Base-by-base conservation (phyloP, 768 basidiomycete genomes). In the Suillus americanus region DNA sequence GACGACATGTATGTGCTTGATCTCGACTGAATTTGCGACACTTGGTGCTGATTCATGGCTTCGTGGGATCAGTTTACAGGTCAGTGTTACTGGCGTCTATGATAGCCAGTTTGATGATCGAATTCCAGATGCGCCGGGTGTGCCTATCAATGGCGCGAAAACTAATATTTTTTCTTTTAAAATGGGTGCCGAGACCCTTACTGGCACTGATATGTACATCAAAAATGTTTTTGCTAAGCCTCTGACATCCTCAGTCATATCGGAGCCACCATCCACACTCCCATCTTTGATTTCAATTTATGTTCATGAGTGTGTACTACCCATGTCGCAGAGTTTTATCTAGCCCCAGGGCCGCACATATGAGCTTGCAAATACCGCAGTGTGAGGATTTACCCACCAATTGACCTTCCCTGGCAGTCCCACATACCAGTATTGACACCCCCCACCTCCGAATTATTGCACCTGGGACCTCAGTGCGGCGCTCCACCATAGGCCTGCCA, bases 61-160 rank as follows among this genome's bases (percentile, higher is more conserved):
- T 59, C 25, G 6, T 40, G 23, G 23, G 40, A 59, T 28, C 41
- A 59, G 57, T 59, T 41, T 59, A 59, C 35, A 37, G 63, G 45
- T 25, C 20, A 30, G 45, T 33, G 12, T 23, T 61, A 25, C 28
- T 35, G 4, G 2, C 10, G 1, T 3, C 37, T 23, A 37, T 38
- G 14, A 59, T 13, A 6, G 20, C 38, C 33, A 41, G 64, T 57
- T 63, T 63, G 51, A 64, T 62, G 3, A 62, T 23, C 20, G 59
- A 43, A 35, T 43, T 67, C 20, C 66, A 90, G 89, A 35, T 90
- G 89, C 67, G 83, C 85, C 16, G 74, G 79, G 8, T 91, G 89
- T 68, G 83, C 83, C 1, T 82, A 89, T 67, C 85, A 86, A 70
- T 91, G 89, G 89, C 82, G 89, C 65, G 89, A 90, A 77, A 88